Conservation (phyloP, 208 protist genomes). For the Tritrichomonas foetus region DNA sequence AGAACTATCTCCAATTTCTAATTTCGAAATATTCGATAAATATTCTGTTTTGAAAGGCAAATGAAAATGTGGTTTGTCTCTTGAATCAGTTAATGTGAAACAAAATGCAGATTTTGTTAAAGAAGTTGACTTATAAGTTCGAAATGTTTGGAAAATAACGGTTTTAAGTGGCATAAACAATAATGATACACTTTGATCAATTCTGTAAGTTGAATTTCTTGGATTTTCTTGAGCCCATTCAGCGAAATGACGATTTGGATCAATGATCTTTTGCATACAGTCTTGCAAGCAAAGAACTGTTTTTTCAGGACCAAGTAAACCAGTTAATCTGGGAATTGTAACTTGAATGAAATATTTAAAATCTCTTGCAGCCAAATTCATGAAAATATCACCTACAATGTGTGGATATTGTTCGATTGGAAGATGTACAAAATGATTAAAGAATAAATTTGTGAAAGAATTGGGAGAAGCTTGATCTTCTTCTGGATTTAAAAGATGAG, state of each 20-base stretch:
- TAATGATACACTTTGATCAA: not conserved
- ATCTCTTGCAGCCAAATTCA: slow-evolving; percentile 17
- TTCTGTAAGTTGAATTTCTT: not conserved
- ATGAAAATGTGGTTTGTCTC: not conserved
- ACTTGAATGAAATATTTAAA: not conserved
- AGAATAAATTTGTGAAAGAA: slow-evolving; percentile 13
- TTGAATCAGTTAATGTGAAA: not conserved
- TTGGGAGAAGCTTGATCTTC: not conserved
- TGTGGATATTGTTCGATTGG: slow-evolving; percentile 29
- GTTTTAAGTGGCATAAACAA: not conserved
- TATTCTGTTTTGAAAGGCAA: not conserved
- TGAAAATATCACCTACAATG: not conserved
- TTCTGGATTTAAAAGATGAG: not conserved
- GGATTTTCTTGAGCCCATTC: not conserved
- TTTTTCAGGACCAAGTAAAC: not conserved
- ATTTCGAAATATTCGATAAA: not conserved
- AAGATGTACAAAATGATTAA: not conserved
- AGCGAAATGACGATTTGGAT: not conserved
- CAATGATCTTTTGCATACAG: not conserved
- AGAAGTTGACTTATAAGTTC: not conserved
- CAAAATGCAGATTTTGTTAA: not conserved
- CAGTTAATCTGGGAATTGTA: not conserved
- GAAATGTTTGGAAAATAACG: not conserved
- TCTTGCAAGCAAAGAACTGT: not conserved
- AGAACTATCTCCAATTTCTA: not conserved